Base-by-base conservation (phyloP, 495 filamentous ascomycete genomes). In the Friedmanniomyces simplex region DNA sequence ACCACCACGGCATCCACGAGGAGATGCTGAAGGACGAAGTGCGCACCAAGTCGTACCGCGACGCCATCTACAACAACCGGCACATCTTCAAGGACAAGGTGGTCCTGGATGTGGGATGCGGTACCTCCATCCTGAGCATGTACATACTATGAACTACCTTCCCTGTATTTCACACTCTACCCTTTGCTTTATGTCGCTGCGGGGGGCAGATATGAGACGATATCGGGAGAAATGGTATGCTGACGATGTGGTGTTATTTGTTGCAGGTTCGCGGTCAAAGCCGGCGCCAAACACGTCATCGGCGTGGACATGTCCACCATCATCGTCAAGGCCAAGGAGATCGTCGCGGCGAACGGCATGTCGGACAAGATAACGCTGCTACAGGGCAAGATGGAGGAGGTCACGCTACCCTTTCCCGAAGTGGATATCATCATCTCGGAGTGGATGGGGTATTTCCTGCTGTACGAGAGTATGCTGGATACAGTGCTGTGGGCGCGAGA, bases 11-110 rank as follows among this genome's bases (percentile, higher is more conserved):
- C 68, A 96, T 96, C 63, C 90, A 96, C 68, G 90, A 96, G 77
- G 90, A 96, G 74, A 96, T 96, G 90, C 75, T 96, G 88, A 96
- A 95, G 86, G 93, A 98, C 78, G 94, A 97, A 74, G 90, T 98
- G 54, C 86, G 93, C 34, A 98, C 93, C 20, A 81, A 81, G 66
- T 93, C 89, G 18, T 98, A 98, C 77, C 90, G 93, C 73, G 89
- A 97, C 72, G 83, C 93, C 16, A 97, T 98, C 67, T 87, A 95
- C 66, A 89, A 89, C 68, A 95, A 99, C 75, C 85, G 85, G 71
- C 83, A 95, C 71, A 80, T 99, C 47, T 96, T 99, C 82, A 91
- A 89, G 68, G 91, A 91, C 75, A 99, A 97, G 77, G 82, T 91
- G 18, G 93, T 99, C 52, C 83, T 99, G 32, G 93, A 99, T 72